Evolutionary conservation across 1,284 basidiomycete genomes (phyloP), one percentile per base, ranked within the genome.

Genomic region (Mycena citricolor): DNA sequence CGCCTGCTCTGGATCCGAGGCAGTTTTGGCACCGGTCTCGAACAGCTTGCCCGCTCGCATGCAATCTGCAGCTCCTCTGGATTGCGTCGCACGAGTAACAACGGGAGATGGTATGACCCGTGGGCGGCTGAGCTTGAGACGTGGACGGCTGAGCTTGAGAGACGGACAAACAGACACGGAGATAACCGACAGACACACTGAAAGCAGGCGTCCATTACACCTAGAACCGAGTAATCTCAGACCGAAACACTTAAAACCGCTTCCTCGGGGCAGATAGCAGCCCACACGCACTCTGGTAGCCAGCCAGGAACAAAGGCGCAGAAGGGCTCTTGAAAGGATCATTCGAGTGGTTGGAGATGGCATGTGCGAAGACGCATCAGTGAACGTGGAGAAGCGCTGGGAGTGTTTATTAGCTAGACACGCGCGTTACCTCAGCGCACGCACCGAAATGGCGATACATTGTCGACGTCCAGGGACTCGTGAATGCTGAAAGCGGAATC

Each of bases 61-160:
- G 1, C 83, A 83, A 23, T 77, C 81, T 21, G 76, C 69, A 0
- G 83, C 81, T 24, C 80, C 77, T 59, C 79, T 83, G 1, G 76
- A 80, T 26, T 69, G 70, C 4, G 76, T 70, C 24, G 77, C 74
- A 42, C 79, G 78, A n/a, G 77, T 84, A 2, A 82, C 79, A 5
- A 84, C 71, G 6, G 81, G 79, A 5, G 78, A 74, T 32, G 86
- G 59, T 78, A 86, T 81, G 23, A 84, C 75, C 82, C 83, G 47
- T 31, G 13, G 12, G 4, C 10, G 23, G 44, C 12, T 34, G 12
- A 12, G 21, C 13, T 29, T 20, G 33, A 30, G 31, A 30, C 36
- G 23, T 21, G 25, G 16, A n/a, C 25, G 25, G 35, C 20, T 19
- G n/a, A n/a, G n/a, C n/a, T n/a, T n/a, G n/a, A n/a, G n/a, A n/a